Evolutionary conservation across 768 basidiomycete species (phyloP), one percentile per base, ranked within the genome.

Genomic region (Phanerochaete carnosa): DNA sequence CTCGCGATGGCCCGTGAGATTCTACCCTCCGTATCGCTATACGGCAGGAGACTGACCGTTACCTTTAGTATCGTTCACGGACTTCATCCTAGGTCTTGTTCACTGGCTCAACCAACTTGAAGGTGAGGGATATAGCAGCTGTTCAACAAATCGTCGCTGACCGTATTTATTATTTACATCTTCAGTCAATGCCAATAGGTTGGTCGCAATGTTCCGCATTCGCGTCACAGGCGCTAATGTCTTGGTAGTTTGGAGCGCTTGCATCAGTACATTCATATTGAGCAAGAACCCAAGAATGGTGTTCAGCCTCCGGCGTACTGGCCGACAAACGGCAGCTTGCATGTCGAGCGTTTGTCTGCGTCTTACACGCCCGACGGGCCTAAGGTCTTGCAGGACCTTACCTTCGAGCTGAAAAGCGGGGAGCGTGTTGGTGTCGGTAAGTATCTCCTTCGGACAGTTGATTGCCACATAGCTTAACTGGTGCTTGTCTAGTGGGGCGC

Each of bases 291-390:
- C 0, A 72, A 74, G 54, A 63, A 70, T 29, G 35, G 37, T 8
- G 23, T 26, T 3, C 67, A 76, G 22, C 86, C 86, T 3, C 84
- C 86, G 3, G 86, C 86, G 0, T 80, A 83, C 58, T 88, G 86
- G 86, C 86, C 86, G 2, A 74, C 84, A 0, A 81, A 80, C 26
- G 86, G 86, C 1, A 71, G 76, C 8, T 71, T 87, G 16, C 64
- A 69, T 2, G 79, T 84, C 1, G 79, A 86, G 62, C 75, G 79
- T 32, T 70, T 87, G 2, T 79, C 76, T 12, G 85, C 86, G 0
- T 72, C 76, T 43, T 83, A 83, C 64, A 79, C 77, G 26, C 43
- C 56, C 1, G 83, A 83, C 61, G 83, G 84, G 1, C 83, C 85
- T 1, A 70, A 75, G n/a, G 83, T 86, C 0, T 73, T 87, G 6